These are phyloP conservation scores for Phalaenopsis equestris DNA, from an alignment of 106 monocot genomes.

Conservation along the genomic window DNA sequence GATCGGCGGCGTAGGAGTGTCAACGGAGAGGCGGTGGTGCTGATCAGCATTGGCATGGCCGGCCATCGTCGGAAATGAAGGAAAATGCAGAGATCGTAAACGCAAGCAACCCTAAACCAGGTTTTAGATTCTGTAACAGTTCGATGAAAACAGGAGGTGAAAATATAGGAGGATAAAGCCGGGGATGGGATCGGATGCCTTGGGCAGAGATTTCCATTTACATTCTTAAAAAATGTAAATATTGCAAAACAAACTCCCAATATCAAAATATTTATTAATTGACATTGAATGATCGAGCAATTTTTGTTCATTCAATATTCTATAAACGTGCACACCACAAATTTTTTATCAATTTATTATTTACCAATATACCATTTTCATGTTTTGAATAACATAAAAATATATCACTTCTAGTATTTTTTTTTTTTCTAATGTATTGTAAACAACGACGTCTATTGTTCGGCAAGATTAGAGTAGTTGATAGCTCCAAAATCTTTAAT, in stretches of 20 bases:
- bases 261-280: too few relatives aligned
- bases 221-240: background rate
- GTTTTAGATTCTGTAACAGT: background rate
- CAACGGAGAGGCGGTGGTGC: background rate
- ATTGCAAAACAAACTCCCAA: background rate
- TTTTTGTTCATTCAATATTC: too few relatives aligned
- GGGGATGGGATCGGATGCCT: constrained; percentile 5
- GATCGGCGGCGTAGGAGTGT: constrained; percentile 4
- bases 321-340: too few relatives aligned
- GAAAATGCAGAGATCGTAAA: background rate
- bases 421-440: too few relatives aligned
- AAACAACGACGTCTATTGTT: too few relatives aligned
- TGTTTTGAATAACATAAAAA: too few relatives aligned
- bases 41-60: constrained; percentile 6
- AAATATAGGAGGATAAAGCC: constrained; percentile 2
- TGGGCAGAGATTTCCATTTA: background rate
- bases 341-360: too few relatives aligned
- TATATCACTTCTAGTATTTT: too few relatives aligned
- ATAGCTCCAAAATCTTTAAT: too few relatives aligned
- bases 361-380: too few relatives aligned
- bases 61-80: constrained; percentile 2
- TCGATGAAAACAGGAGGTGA: background rate
- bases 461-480: too few relatives aligned
- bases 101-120: constrained; percentile 9
- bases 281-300: too few relatives aligned